Evolutionary conservation across 129 eudicot genomes (phyloP).

Genomic region (Kitagawia praeruptora): DNA sequence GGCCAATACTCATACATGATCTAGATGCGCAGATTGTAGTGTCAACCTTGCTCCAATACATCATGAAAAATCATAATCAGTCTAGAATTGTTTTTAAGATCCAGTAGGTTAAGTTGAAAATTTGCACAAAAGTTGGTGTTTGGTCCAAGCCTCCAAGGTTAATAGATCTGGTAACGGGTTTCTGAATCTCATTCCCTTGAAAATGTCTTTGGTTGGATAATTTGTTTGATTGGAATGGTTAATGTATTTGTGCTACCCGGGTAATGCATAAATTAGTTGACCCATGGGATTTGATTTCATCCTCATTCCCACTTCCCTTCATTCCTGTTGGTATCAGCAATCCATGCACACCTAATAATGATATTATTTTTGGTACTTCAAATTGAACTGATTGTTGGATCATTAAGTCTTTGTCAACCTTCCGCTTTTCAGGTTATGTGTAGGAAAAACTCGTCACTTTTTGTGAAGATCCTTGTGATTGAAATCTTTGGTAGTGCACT

Average conservation of each 20-base stretch:
- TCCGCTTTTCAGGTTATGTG: conserved; percentile 53
- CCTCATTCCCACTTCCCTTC: not conserved
- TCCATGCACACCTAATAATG: not conserved
- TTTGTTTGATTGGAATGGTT: not conserved
- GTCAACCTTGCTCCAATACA: not conserved
- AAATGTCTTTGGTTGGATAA: not conserved
- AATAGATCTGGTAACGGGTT: not conserved
- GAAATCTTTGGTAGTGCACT: conserved; percentile 97
- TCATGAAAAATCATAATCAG: not conserved
- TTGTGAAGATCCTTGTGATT: conserved; percentile 88
- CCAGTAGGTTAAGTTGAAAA: not conserved
- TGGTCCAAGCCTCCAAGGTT: not conserved
- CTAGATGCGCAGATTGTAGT: not conserved
- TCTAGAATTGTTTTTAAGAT: not conserved
- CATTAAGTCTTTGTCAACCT: not conserved
- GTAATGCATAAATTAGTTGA: not conserved
- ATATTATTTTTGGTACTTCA: not conserved
- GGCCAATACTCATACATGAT: not conserved
- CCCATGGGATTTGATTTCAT: not conserved
- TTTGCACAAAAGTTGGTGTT: not conserved
- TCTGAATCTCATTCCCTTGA: not conserved
- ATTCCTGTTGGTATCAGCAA: not conserved
- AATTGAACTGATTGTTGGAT: not conserved
- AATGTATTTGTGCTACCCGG: not conserved
- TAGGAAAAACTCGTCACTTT: conserved; percentile 91